These are phyloP conservation scores for Colletotrichum shisoi DNA, from an alignment of 2,329 filamentous ascomycete species.

Conservation along the genomic window DNA sequence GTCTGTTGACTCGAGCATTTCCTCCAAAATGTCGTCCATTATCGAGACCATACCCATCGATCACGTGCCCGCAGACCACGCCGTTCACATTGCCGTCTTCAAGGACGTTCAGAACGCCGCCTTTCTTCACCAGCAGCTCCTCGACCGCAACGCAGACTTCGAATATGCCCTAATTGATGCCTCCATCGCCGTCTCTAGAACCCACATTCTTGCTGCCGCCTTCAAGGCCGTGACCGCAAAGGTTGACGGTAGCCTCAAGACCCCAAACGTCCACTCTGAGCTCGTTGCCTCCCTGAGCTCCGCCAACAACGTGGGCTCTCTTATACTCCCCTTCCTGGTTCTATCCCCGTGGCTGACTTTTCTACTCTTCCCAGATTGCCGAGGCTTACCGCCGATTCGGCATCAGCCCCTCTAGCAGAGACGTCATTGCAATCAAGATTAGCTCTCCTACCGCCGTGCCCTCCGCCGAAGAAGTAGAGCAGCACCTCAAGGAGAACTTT, in stretches of 20 bases:
- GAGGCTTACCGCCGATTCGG: conserved; percentile 92
- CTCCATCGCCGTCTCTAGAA: conserved; percentile 73
- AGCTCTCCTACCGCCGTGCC: conserved; percentile 59
- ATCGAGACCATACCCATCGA: conserved; percentile 76
- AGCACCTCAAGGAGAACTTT: conserved; percentile 69
- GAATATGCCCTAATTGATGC: conserved; percentile 96
- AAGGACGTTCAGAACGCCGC: conserved; percentile 76
- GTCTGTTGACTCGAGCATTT: background rate
- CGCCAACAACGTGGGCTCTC: conserved; percentile 74
- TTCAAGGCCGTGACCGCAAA: conserved; percentile 78
- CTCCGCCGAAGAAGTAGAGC: conserved; percentile 58
- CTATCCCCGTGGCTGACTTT: background rate
- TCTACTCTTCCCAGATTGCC: conserved; percentile 69
- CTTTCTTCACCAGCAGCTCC: conserved; percentile 81
- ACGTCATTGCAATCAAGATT: conserved; percentile 84
- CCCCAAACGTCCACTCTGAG: conserved; percentile 88
- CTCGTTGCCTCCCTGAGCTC: conserved; percentile 81
- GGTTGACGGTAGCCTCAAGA: conserved; percentile 70
- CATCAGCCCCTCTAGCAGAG: conserved; percentile 72
- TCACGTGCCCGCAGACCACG: conserved; percentile 73
- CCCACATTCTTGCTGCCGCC: conserved; percentile 76
- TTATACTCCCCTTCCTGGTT: background rate
- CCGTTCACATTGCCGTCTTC: conserved; percentile 79
- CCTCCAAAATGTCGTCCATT: conserved; percentile 38
- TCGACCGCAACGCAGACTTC: conserved; percentile 83